These are phyloP conservation scores for Yarrowia porcina DNA, from an alignment of 805 yeast genomes.

Conservation along the genomic window DNA sequence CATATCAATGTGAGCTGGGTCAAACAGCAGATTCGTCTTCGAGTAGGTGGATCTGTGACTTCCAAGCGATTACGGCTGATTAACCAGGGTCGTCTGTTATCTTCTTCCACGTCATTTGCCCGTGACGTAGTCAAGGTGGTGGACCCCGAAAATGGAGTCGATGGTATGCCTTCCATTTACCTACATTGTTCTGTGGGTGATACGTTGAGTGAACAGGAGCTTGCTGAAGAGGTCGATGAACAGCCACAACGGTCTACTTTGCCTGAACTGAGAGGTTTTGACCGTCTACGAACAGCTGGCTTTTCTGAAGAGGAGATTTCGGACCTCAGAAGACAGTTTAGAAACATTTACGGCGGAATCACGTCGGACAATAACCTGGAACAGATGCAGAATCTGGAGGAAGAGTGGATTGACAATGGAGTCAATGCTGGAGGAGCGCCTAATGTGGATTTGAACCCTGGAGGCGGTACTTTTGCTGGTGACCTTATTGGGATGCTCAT, in stretches of 20 bases:
- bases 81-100: conserved; percentile 64
- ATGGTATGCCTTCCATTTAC: conserved; percentile 44
- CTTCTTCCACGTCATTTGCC: conserved; percentile 53
- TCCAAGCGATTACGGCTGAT: conserved; percentile 56
- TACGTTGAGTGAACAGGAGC: conserved; percentile 50
- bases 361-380: conserved; percentile 5
- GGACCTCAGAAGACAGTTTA: conserved; percentile 71
- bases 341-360: conserved; percentile 45
- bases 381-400: conserved; percentile 52
- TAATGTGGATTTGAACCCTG: conserved; percentile 30
- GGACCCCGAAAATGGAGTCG: conserved; percentile 24
- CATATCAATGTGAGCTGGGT: conserved; percentile 43
- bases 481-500: conserved; percentile 64
- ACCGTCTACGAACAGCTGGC: conserved; percentile 77
- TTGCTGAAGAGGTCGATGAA: conserved; percentile 57
- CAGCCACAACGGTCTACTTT: conserved; percentile 51
- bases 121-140: conserved; percentile 44
- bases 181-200: conserved; percentile 81
- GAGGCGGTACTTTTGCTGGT: conserved; percentile 55
- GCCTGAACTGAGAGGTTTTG: conserved; percentile 81
- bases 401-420: conserved; percentile 82
- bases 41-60: conserved; percentile 37
- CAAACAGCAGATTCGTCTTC: conserved; percentile 45
- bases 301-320: conserved; percentile 73
- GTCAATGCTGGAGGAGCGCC: conserved; percentile 52